Base-by-base conservation (phyloP, 2,329 filamentous ascomycete genomes). In the Verticillium tricorpus region DNA sequence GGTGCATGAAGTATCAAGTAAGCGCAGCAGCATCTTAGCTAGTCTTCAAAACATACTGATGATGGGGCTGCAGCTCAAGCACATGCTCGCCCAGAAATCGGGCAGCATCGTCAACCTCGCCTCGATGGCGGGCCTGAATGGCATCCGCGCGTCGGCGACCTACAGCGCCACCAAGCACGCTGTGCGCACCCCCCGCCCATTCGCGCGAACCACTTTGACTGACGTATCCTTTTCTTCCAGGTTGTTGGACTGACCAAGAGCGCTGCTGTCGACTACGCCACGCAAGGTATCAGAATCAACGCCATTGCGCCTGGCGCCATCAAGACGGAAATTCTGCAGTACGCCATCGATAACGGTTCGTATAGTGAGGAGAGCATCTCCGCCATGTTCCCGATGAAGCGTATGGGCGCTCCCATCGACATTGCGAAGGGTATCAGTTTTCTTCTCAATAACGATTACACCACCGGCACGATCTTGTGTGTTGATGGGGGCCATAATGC, bases 221-320 rank as follows among this genome's bases (percentile, higher is more conserved):
- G 45, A 55, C 19, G 68, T 50, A 5, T 6, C 11, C 7, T 22
- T 54, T 28, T 14, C 37, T n/a, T 15, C 37, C 14, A 40, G n/a
- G 25, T 58, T 22, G 34, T 58, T 19, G 34, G 34, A 25, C 22
- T 58, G n/a, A 58, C 56, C 11, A 32, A 25, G 5, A 77, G 74
- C 1, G 76, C 76, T 0, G 76, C 76, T 0, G 75, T 78, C 57
- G 77, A 78, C 57, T 78, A 79, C 62, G 76, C 77, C 0, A 71
- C 72, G 2, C 65, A 75, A 1, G 77, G 78, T 2, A 61, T 78
- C 3, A 71, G 76, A 5, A 70, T 79, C 35, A 77, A 78, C 54
- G 73, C 72, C 1, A 70, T 74, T 11, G 73, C 70, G 5, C 71
- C 71, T 0, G 72, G 71, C 1, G 72, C 71, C 50, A 72, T 67